A percentile compares a stretch with the other conserved stretches of the same genome.
Conservation (phyloP, 495 filamentous ascomycete species). For the Aspergillus leporis region DNA sequence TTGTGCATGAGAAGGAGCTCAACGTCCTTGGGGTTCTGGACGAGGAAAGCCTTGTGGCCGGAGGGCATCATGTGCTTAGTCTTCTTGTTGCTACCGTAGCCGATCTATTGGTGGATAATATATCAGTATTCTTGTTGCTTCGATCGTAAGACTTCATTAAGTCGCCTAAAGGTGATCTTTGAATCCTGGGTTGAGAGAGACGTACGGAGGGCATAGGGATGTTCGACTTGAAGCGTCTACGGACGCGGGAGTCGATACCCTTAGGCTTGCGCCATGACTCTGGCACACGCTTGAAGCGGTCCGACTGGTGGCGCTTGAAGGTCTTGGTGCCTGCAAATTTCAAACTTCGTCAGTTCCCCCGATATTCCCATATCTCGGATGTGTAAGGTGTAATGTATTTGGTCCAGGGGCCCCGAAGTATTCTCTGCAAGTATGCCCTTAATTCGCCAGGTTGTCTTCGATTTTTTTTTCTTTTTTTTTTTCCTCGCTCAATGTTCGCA, state of each 20-base stretch:
- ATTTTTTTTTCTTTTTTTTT: neutral
- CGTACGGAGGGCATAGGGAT: slow-evolving; percentile 97
- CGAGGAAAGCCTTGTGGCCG: slow-evolving; percentile 99
- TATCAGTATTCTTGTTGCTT: slow-evolving; percentile 17
- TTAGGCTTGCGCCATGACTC: slow-evolving; percentile 97
- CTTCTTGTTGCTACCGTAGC: slow-evolving; percentile 98
- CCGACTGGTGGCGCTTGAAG: slow-evolving; percentile 95
- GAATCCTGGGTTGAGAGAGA: slow-evolving; percentile 19
- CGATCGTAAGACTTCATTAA: neutral
- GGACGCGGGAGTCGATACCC: slow-evolving; percentile 95
- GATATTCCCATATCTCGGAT: neutral
- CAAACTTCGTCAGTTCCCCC: neutral
- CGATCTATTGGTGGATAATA: slow-evolving; percentile 63
- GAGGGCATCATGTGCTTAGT: slow-evolving; percentile 98
- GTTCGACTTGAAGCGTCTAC: slow-evolving; percentile 90
- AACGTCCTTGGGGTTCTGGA: slow-evolving; percentile 91
- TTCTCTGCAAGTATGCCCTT: neutral
- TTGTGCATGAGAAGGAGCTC: slow-evolving; percentile 99
- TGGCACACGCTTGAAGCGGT: slow-evolving; percentile 88
- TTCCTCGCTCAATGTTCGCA: neutral
- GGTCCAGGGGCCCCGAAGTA: neutral
- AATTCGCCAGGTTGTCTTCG: neutral
- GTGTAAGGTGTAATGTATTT: neutral
- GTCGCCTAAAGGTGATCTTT: neutral
- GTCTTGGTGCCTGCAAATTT: slow-evolving; percentile 68